These are phyloP conservation scores for Komagataella kurtzmanii DNA, from an alignment of 805 yeast genomes.

Conservation along the genomic window DNA sequence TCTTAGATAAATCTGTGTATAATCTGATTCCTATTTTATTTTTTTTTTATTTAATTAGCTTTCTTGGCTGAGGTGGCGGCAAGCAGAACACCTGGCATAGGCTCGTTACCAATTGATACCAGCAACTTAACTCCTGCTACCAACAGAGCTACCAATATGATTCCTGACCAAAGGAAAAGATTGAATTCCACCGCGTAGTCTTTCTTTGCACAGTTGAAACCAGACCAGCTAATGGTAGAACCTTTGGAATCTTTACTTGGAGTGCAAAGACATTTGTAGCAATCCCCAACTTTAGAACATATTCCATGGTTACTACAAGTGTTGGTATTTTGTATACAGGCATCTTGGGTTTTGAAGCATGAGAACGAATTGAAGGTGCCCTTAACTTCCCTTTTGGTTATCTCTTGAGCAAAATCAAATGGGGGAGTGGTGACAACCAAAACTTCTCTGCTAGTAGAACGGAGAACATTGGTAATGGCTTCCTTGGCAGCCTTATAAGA, in stretches of 20 bases:
- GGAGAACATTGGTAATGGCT: not conserved
- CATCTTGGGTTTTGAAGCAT: constrained; percentile 29
- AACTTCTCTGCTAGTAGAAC: not conserved
- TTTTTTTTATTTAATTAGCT: constrained; percentile 10
- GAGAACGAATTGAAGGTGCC: constrained; percentile 1
- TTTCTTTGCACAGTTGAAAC: constrained; percentile 48
- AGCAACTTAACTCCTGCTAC: constrained; percentile 41
- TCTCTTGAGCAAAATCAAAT: constrained; percentile 7
- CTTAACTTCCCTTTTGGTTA: not conserved
- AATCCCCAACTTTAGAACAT: constrained; percentile 26
- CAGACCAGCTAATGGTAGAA: constrained; percentile 41
- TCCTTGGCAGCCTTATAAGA: not conserved
- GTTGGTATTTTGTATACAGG: constrained; percentile 31
- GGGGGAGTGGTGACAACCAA: not conserved
- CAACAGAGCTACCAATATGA: constrained; percentile 31
- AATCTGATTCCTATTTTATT: not conserved
- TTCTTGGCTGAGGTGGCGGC: constrained; percentile 39
- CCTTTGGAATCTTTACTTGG: constrained; percentile 26
- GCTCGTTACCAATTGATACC: constrained; percentile 39
- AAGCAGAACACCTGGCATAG: constrained; percentile 55
- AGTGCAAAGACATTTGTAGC: constrained; percentile 40
- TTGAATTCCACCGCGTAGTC: constrained; percentile 58
- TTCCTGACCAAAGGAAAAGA: constrained; percentile 53
- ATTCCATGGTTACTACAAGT: constrained; percentile 42
- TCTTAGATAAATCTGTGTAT: not conserved